Evolutionary conservation across 768 basidiomycete species (phyloP), one percentile per base, ranked within the genome.

Genomic region (Amanita inopinata): DNA sequence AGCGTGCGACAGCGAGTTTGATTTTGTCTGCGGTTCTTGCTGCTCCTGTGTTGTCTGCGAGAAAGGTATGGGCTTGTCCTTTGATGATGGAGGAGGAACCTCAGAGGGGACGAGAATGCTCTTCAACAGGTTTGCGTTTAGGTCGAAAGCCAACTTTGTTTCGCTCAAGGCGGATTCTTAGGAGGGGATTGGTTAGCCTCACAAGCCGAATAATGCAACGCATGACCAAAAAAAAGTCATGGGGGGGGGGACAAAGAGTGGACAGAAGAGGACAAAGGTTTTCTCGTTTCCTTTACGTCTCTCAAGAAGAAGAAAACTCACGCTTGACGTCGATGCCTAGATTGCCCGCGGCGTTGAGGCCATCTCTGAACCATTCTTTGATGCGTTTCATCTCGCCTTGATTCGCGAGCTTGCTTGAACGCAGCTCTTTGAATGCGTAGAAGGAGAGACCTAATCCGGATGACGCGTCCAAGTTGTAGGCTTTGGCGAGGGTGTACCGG

Each of bases 361-460:
- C 74, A 17, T 60, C 68, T 36, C 74, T 68, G 56, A 73, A 80
- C 80, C 79, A 83, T 17, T 79, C 72, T 62, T 86, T 86, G 57
- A 85, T 78, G 50, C 74, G 73, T 60, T 71, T 76, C 66, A 88
- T 71, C 50, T 83, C 79, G 2, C 76, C 74, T 44, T 69, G 64
- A 2, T 58, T 65, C 0, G 74, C 74, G 10, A 51, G 52, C 52
- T 69, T 69, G 22, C 61, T 53, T 6, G 72, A 68, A 5, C 58
- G 65, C 23, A 78, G 67, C 51, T 71, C 70, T 49, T 72, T 70
- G 60, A 88, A 89, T 17, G 70, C 67, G 60, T 84, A 86, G 59
- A 89, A 89, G 25, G 62, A 59, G 23, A 76, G 53, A 4, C 83
- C 82, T n/a, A 67, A 49, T 1, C 70, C 75, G 9, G 56, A 52